Evolutionary conservation across 2,329 filamentous ascomycete species (phyloP).

Genomic region (Sphaceloma murrayae): DNA sequence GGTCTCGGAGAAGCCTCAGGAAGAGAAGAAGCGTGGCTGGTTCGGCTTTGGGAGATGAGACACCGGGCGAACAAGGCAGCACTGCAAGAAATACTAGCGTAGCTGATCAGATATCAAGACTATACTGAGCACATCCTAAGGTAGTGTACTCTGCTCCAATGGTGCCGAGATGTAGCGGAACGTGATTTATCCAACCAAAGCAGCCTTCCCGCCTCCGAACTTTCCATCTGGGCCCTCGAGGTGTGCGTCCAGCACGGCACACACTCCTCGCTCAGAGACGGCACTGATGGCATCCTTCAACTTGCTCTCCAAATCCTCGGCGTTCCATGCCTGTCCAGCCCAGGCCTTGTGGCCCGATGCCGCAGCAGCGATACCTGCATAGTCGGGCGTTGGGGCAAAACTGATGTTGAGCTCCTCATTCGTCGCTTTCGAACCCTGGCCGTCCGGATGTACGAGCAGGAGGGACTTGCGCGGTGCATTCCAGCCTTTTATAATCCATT

Average conservation of each 20-base stretch:
- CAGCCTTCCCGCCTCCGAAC: slow-evolving; percentile 35
- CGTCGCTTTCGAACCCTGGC: slow-evolving; percentile 50
- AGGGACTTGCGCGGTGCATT: slow-evolving; percentile 54
- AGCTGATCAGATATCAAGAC: no score
- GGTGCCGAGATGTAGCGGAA: no score
- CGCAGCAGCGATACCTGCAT: slow-evolving; percentile 57
- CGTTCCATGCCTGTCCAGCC: slow-evolving; percentile 50
- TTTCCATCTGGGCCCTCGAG: slow-evolving; percentile 49
- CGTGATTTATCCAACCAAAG: slow-evolving; percentile 19
- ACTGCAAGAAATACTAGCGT: no score
- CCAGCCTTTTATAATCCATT: slow-evolving; percentile 44
- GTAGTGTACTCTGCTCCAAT: no score
- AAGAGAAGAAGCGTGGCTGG: slow-evolving; percentile 42
- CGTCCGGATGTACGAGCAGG: slow-evolving; percentile 56
- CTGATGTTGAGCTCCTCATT: slow-evolving; percentile 59
- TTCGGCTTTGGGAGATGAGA: slow-evolving; percentile 41
- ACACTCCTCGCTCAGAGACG: slow-evolving; percentile 44
- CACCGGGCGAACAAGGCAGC: no score
- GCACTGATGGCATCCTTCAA: slow-evolving; percentile 50
- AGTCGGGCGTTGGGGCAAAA: slow-evolving; percentile 57
- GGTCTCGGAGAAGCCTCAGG: slow-evolving; percentile 22
- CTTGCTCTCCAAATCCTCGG: slow-evolving; percentile 45
- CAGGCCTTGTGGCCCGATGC: slow-evolving; percentile 53
- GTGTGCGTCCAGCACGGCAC: slow-evolving; percentile 55
- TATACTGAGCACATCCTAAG: no score